Base-by-base conservation (phyloP, 257 asterid genomes). In the Parsonsia alboflavescens region DNA sequence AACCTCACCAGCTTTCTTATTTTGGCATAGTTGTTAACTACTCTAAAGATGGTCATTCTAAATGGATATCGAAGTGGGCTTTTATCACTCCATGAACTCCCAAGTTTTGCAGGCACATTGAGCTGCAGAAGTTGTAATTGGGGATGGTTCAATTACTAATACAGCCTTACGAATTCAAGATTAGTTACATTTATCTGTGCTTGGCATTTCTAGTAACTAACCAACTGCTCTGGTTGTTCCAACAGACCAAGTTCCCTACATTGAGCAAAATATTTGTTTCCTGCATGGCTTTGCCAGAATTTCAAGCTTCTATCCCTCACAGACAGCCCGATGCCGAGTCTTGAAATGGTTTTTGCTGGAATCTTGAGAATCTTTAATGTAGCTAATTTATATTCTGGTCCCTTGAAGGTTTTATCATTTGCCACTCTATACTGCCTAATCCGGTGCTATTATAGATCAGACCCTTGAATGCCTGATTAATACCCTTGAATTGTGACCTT, bases 251-350 rank as follows among this genome's bases (percentile, higher is more conserved):
- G 73, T 83, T 82, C 70, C 93, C 92, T 2, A 78, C 75, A 66
- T 75, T 91, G 80, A 64, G 72, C 54, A 80, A 52, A 59, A 75
- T 88, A 77, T 84, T 83, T 56, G 80, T 84, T 48, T 77, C 96
- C 0, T 86, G 84, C 84, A 74, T 70, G 67, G 80, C 72, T 0
- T 83, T 88, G 78, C 91, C 92, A n/a, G 92, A 87, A 75, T 89
- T 88, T 73, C 85, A 77, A 71, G 88, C 93, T 74, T 88, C 97
- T 70, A 10, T 70, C 59, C 97, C 97, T 5, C 86, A 83, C 22
- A 78, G 77, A 76, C 97, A 91, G 74, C 96, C 96, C 39, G 97
- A 89, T 75, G 97, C 93, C 7, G 66, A 62, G 77, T 59, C 67
- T 59, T 80, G 74, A 82, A 70, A 42, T 11, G 56, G 54, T 36